Percentiles rank a stretch among this genome's conserved stretches.
Evolutionary conservation across 306 rosid species (phyloP).

Genomic region (Chamaecrista fasciculata): DNA sequence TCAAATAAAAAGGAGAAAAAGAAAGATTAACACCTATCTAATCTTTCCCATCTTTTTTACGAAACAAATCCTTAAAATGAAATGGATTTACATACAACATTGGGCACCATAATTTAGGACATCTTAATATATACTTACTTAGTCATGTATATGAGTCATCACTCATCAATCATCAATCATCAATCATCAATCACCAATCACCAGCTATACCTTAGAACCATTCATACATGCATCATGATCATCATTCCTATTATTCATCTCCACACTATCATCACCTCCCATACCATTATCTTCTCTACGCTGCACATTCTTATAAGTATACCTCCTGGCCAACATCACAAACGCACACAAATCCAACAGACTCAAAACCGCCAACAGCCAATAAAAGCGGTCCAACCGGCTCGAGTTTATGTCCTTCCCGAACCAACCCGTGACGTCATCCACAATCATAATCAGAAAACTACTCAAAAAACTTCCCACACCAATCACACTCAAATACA

Average conservation of each 20-base stretch:
- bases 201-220: neutral
- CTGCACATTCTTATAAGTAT: conserved; percentile 41
- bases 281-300: neutral
- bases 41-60: too few relatives aligned
- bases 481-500: conserved; percentile 53
- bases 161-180: too few relatives aligned
- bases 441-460: conserved; percentile 46
- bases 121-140: too few relatives aligned
- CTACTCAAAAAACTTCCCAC: conserved; percentile 46
- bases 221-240: neutral
- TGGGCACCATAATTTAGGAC: too few relatives aligned
- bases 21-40: too few relatives aligned
- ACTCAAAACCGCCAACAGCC: conserved; percentile 36
- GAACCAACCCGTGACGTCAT: conserved; percentile 46
- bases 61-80: too few relatives aligned
- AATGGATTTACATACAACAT: too few relatives aligned
- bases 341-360: conserved; percentile 35
- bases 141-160: too few relatives aligned
- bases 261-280: conserved; percentile 20
- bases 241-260: neutral
- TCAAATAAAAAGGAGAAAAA: too few relatives aligned
- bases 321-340: conserved; percentile 34
- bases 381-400: conserved; percentile 48
- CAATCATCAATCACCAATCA: too few relatives aligned
- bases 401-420: conserved; percentile 42